Evolutionary conservation across 495 filamentous ascomycete genomes (phyloP), one percentile per base, ranked within the genome.

Genomic region (Lasiosphaeriaceae sp.): DNA sequence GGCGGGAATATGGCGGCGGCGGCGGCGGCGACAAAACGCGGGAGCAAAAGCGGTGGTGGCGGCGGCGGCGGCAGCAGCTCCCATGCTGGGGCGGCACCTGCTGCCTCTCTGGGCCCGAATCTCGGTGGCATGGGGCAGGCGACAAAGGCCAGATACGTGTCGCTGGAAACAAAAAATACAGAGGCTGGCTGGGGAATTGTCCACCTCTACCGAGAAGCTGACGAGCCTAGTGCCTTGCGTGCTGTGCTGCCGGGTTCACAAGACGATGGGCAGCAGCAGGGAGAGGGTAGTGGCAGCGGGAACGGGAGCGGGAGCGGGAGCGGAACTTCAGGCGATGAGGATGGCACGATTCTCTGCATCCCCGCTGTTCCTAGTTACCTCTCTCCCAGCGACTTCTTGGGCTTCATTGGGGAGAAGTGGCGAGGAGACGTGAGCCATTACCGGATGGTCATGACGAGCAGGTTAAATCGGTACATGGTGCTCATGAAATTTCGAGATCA

Each of bases 341-440:
- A 73, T 35, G 66, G 61, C 64, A 94, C 89, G n/a, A 96, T 90
- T 14, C 71, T 97, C 20, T 97, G 94, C 68, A 90, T 98, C 43
- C 85, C 96, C 26, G 93, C 95, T 11, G 95, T 98, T 11, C 94
- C 94, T 2, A 92, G 86, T 29, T 97, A 97, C 67, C 83, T 97
- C 67, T 91, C 90, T 11, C 88, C 91, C 4, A 87, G 85, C 20
- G 95, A 97, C 64, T 92, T 98, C 58, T 69, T 98, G 59, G 93
- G 92, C 0, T 97, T 94, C 63, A 84, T 97, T 34, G 94, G 94
- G 1, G 90, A 97, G 71, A 85, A 86, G 66, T 96, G 92, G 61
- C 83, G 89, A 69, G 87, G 90, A 57, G 80, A 90, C 53, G 90
- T 97, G 57, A 96, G 89, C 63, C 95, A 98, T 75, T 96, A 96